Evolutionary conservation across 208 protist species (phyloP), one percentile per base, ranked within the genome.

Genomic region (Blechomonas ayalai): DNA sequence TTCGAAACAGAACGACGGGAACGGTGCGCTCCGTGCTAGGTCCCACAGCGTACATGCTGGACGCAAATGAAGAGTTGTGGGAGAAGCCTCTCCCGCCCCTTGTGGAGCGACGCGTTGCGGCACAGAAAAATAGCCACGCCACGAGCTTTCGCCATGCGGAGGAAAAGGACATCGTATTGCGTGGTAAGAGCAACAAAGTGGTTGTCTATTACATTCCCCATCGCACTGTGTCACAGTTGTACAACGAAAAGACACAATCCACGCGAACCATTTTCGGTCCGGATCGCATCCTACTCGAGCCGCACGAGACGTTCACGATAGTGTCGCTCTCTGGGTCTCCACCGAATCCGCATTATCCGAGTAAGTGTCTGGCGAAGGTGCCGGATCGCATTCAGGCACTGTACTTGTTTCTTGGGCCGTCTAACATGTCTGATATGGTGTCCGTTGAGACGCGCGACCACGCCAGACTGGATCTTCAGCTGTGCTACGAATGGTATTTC

Each of bases 401-500:
- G 20, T 83, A 87, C 47, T 59, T 94, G 32, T 94, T 87, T 50
- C 67, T 94, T 8, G 95, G 95, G 19, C 95, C 94, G 20, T 95
- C 95, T 36, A 97, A 92, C 52, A 94, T 95, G 84, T 90, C 84
- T 6, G 95, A 97, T 61, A 70, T 97, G 22, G 83, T 98, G 43
- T 73, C 73, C 40, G 90, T 94, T 20, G 74, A 90, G 52, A 93
- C 90, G 24, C 60, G 82, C 15, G 90, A 96, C 53, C 82, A 94
- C 67, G 85, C 90, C 10, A 73, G 76, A 44, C 69, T 96, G 25
- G 62, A 64, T 15, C 72, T 96, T 13, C 73, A 89, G 59, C 65
- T 96, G 4, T 80, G 75, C 53, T 96, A 94, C 58, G 79, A 90
- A 42, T 96, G 85, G 83, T 79, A 75, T 59, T 96, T 96, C 57